Evolutionary conservation across 805 yeast species (phyloP), one percentile per base, ranked within the genome.

Genomic region (Yamadazyma insecticola): DNA sequence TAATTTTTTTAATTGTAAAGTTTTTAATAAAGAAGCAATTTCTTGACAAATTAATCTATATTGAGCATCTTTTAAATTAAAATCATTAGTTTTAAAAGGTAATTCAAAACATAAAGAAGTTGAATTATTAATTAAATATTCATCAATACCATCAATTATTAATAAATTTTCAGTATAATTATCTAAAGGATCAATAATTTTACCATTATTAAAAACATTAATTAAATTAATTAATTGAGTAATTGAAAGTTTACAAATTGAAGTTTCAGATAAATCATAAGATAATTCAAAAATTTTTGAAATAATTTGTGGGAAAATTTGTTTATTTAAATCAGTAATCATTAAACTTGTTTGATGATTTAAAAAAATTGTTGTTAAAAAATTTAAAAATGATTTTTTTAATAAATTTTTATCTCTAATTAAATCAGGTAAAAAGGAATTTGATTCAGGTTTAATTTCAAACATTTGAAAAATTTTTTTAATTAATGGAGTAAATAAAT

Each of bases 301-400:
- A 36, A 88, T 62, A 9, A 87, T 67, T 10, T 61, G 61, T 5
- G 81, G 81, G 35, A 88, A 66, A 61, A 71, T 33, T 57, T 60
- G 51, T 48, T 75, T 74, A 53, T 87, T 87, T 25, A 76, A 72
- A 36, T 74, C 77, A 3, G 86, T 74, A 33, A 88, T 61, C 50
- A 92, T 73, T 34, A 92, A 63, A 32, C 94, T 81, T 12, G 90
- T 77, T 43, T 80, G 76, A 48, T 84, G 81, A 59, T 92, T 94
- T 40, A 82, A 72, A 13, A 84, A 70, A 24, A 92, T 57, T 13
- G 82, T 71, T 46, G 81, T 74, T 29, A 92, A 50, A 41, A 89
- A 74, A 13, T 76, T 73, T 51, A 85, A 72, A 44, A 81, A 78
- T 7, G 87, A 70, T 44, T 78, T 79, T 45, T 84, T 82, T 49